Evolutionary conservation across 2,329 filamentous ascomycete species (phyloP).

Genomic region (Taxawa tesnikishii): DNA sequence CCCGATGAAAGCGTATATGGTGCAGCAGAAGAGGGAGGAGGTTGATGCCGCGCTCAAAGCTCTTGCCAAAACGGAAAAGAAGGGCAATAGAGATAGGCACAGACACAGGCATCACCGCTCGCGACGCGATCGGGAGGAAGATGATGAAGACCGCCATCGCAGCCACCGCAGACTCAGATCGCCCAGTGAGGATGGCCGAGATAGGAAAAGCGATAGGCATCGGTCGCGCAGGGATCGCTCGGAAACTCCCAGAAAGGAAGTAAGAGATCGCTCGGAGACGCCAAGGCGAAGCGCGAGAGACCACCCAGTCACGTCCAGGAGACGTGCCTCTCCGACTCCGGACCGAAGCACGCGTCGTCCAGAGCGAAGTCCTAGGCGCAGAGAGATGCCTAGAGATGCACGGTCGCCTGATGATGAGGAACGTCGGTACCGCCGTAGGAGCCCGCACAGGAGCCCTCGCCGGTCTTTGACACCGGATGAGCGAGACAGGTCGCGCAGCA

Average conservation of each 20-base stretch:
- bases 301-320: too few relatives aligned
- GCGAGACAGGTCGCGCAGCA: not conserved
- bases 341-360: not conserved
- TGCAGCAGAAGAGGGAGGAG: conserved; percentile 86
- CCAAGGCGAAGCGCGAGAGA: too few relatives aligned
- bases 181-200: conserved; percentile 2
- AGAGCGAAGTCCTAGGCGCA: not conserved
- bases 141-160: conserved; percentile 8
- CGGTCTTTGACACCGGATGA: too few relatives aligned
- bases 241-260: not conserved
- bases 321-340: too few relatives aligned
- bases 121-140: conserved; percentile 8
- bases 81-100: conserved; percentile 29
- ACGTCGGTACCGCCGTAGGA: not conserved
- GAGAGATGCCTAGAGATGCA: not conserved
- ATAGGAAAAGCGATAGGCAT: conserved; percentile 3
- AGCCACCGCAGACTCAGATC: conserved; percentile 8
- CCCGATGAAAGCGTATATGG: conserved; percentile 87
- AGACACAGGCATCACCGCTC: conserved; percentile 32
- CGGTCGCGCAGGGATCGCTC: conserved; percentile 3
- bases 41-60: conserved; percentile 57
- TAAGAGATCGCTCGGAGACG: not conserved
- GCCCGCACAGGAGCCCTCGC: not conserved
- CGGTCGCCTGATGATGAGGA: not conserved
- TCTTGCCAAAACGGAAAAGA: conserved; percentile 34